Percentiles rank a stretch among this genome's conserved stretches.
These are phyloP conservation scores for Eucalyptus fibrosa DNA, from an alignment of 345 rosid species.

Conservation along the genomic window DNA sequence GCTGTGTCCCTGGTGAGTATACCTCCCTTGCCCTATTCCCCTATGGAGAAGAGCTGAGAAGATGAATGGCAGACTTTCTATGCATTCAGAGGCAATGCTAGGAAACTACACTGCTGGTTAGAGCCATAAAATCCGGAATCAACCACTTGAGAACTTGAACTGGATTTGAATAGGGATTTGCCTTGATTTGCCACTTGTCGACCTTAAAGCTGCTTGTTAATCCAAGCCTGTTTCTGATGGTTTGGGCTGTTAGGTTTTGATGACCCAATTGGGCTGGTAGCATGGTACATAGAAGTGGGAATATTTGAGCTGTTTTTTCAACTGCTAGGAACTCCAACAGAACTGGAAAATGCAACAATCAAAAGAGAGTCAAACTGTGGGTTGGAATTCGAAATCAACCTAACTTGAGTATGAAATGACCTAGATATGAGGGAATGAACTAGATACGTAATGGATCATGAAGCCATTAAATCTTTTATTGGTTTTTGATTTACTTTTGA, in stretches of 20 bases:
- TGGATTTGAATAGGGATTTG: neutral
- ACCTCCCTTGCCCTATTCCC: neutral
- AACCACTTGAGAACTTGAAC: neutral
- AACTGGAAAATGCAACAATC: neutral
- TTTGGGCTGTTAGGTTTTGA: neutral
- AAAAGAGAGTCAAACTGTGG: neutral
- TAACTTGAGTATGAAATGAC: neutral
- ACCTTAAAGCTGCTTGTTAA: neutral
- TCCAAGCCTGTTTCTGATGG: neutral
- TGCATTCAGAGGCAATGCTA: neutral
- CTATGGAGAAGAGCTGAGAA: neutral
- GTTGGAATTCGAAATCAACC: neutral
- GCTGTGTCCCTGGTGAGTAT: slow-evolving; percentile 72
- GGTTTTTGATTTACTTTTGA: neutral
- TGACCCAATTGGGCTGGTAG: neutral
- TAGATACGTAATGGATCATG: neutral
- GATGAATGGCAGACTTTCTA: neutral
- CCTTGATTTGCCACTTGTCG: neutral
- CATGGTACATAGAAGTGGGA: neutral
- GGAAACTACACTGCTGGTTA: neutral
- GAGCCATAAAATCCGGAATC: neutral
- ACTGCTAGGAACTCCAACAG: neutral
- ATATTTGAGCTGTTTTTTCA: neutral
- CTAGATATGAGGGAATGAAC: neutral
- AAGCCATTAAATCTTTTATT: neutral